Evolutionary conservation across 2,329 filamentous ascomycete genomes (phyloP).

Genomic region (Aspergillus ustus): DNA sequence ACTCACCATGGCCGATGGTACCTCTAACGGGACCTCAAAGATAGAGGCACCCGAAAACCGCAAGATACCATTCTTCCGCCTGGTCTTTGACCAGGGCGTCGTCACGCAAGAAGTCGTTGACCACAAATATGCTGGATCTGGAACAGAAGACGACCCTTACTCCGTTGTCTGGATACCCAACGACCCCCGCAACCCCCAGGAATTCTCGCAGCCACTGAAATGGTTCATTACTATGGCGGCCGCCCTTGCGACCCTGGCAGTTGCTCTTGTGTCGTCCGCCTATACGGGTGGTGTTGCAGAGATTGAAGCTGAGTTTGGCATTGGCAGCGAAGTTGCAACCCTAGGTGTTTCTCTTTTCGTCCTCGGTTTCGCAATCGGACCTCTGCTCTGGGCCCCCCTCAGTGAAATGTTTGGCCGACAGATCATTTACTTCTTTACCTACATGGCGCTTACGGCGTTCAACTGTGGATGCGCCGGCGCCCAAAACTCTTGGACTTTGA

Average conservation of each 20-base stretch:
- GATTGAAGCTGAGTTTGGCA: slow-evolving; percentile 41
- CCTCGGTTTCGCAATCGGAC: slow-evolving; percentile 52
- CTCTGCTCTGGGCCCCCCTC: slow-evolving; percentile 50
- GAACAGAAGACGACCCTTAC: slow-evolving; percentile 49
- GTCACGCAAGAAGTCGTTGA: slow-evolving; percentile 42
- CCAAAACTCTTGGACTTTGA: slow-evolving; percentile 61
- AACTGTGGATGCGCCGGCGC: slow-evolving; percentile 64
- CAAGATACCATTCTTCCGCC: slow-evolving; percentile 41
- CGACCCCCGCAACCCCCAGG: slow-evolving; percentile 50
- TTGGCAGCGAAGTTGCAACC: slow-evolving; percentile 43
- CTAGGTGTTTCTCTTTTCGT: slow-evolving; percentile 53
- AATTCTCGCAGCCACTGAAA: slow-evolving; percentile 40
- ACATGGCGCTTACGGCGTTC: slow-evolving; percentile 59
- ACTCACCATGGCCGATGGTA: slow-evolving; percentile 32
- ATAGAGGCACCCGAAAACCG: slow-evolving; percentile 33
- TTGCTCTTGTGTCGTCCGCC: slow-evolving; percentile 49
- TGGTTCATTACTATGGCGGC: slow-evolving; percentile 46
- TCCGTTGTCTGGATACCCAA: slow-evolving; percentile 49
- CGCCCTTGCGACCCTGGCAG: slow-evolving; percentile 47
- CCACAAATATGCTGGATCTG: slow-evolving; percentile 41
- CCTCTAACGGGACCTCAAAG: slow-evolving; percentile 34
- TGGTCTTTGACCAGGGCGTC: slow-evolving; percentile 37
- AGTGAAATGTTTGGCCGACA: slow-evolving; percentile 46
- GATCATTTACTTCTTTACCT: slow-evolving; percentile 39
- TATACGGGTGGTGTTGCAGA: slow-evolving; percentile 46